Conservation (phyloP, 345 rosid species). For the Ricinus communis region DNA sequence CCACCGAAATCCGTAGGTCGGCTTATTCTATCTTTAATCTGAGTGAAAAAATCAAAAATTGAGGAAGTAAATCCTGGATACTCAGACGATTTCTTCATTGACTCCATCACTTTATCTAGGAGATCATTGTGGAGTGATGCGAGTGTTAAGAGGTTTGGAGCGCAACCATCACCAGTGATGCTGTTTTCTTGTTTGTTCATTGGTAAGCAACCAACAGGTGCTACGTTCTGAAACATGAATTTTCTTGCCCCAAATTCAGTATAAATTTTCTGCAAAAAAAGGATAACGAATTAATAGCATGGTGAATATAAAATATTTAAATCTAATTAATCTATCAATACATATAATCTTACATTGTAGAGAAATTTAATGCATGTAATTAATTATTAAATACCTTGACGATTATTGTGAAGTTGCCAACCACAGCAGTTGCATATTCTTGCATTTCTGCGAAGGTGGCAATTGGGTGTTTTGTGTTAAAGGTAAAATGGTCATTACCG, state of each 20-base stretch:
- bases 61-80: not conserved
- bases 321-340: too few relatives aligned
- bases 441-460: not conserved
- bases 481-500: not conserved
- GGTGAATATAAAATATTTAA: too few relatives aligned
- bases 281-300: too few relatives aligned
- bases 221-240: not conserved
- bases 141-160: not conserved
- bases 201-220: not conserved
- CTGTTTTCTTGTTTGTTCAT: not conserved
- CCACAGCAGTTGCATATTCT: not conserved
- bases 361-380: too few relatives aligned
- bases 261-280: not conserved
- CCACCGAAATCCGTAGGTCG: not conserved
- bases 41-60: not conserved
- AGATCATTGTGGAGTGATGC: not conserved
- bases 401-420: not conserved
- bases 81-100: not conserved
- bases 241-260: not conserved
- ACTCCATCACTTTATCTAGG: not conserved
- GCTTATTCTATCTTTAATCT: not conserved
- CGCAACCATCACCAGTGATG: not conserved
- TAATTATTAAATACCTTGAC: not conserved
- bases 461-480: not conserved
- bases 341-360: too few relatives aligned